A percentile compares a stretch with the other conserved stretches of the same genome.
Evolutionary conservation across 768 basidiomycete genomes (phyloP).

Genomic region (Agaricus bisporus): DNA sequence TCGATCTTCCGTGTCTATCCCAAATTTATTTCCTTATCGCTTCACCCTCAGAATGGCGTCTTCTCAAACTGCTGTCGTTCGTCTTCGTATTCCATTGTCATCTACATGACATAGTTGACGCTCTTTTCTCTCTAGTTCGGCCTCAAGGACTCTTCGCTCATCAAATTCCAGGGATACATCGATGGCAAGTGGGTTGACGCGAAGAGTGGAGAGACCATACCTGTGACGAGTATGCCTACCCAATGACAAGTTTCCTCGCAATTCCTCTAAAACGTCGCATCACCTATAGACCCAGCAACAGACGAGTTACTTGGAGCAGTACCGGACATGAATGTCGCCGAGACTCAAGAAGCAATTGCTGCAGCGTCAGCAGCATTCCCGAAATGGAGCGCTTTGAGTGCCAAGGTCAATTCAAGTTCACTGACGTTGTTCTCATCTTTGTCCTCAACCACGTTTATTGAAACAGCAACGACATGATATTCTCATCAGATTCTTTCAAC

Average conservation of each 20-base stretch:
- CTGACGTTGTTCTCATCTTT: neutral
- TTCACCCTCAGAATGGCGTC: conserved; percentile 47
- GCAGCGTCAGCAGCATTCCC: conserved; percentile 78
- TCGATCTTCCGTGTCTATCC: neutral
- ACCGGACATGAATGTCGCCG: conserved; percentile 83
- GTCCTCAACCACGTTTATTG: neutral
- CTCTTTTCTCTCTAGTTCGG: conserved; percentile 42
- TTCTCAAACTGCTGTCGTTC: conserved; percentile 36
- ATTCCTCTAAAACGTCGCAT: neutral
- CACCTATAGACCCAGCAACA: conserved; percentile 75
- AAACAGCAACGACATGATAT: conserved; percentile 75
- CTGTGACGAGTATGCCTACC: conserved; percentile 62
- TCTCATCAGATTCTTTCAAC: conserved; percentile 66
- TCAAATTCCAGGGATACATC: conserved; percentile 74
- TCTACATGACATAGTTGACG: neutral
- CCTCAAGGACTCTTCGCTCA: conserved; percentile 69
- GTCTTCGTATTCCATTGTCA: conserved; percentile 9
- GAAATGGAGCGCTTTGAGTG: conserved; percentile 82
- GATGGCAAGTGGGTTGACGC: conserved; percentile 85
- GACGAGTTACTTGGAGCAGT: conserved; percentile 76
- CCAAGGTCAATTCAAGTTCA: conserved; percentile 51
- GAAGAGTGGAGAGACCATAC: conserved; percentile 63
- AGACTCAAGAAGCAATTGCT: conserved; percentile 80
- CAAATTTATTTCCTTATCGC: neutral
- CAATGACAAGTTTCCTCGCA: neutral